Base-by-base conservation (phyloP, 257 asterid species). In the Lavandula angustifolia region DNA sequence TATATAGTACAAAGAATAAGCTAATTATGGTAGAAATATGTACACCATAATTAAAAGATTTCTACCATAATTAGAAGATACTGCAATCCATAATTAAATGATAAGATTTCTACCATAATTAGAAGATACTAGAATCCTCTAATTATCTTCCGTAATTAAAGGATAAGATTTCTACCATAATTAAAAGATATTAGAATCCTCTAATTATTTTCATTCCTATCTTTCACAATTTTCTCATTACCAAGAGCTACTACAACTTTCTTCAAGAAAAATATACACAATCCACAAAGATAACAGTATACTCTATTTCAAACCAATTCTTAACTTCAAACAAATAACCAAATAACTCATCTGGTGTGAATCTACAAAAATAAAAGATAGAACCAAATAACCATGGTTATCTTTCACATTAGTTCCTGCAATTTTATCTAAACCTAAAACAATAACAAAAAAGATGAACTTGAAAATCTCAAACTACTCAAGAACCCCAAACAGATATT, bases 301-400 rank as follows among this genome's bases (percentile, higher is more conserved):
- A 37, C 6, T 37, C 41, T 37, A 9, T 9, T 1, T 8, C n/a
- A 40, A 8, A 40, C 46, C n/a, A 40, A 8, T 40, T 40, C 46
- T 7, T 40, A 40, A 8, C 46, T 3, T 40, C 46, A 40, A 8
- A 40, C 9, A 4, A 5, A 57, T 57, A 57, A 37, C 32, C n/a
- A 55, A 33, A 35, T 14, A 35, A n/a, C 42, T 14, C 64, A 40
- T 40, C 64, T 17, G 18, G 1, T 3, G 27, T 40, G 40, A 58
- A 56, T 56, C 48, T 56, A 33, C 47, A 14, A 35, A 40, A 35
- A 14, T 56, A 56, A 40, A 35, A 37, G 35, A 56, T 37, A 56
- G 47, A 33, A 7, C 14, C 27, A 35, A 35, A 35, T 37, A 56
- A 35, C 1, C 29, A 33, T 13, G 10, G 5, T 1, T 41, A 8